Evolutionary conservation across 1,139 yeast species (phyloP).

Genomic region (Suhomyces ambrosiae): DNA sequence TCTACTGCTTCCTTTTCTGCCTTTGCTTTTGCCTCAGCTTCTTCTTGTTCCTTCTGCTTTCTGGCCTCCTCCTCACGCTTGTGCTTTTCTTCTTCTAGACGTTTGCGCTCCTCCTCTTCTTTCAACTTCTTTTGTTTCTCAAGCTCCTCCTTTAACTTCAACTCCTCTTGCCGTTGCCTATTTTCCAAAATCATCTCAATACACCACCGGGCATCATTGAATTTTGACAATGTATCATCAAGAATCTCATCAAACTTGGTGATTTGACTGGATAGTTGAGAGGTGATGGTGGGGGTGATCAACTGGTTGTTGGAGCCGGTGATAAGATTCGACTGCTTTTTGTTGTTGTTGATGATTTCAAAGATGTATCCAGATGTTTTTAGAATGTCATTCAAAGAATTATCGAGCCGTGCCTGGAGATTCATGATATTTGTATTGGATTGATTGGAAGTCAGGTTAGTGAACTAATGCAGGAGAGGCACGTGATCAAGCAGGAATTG

Average conservation of each 20-base stretch:
- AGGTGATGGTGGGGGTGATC: conserved; percentile 43
- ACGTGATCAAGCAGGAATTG: too few relatives aligned
- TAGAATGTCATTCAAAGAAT: conserved; percentile 44
- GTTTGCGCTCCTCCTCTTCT: conserved; percentile 24
- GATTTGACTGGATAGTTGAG: conserved; percentile 42
- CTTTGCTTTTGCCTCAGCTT: conserved; percentile 14
- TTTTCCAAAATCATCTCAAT: conserved; percentile 47
- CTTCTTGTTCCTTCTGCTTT: conserved; percentile 15
- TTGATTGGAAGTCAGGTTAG: not conserved
- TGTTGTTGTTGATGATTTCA: conserved; percentile 47
- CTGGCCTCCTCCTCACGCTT: conserved; percentile 16
- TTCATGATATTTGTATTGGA: conserved; percentile 35
- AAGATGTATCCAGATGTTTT: conserved; percentile 48
- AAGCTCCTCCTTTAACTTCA: conserved; percentile 41
- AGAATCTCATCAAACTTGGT: conserved; percentile 44
- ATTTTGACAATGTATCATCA: conserved; percentile 46
- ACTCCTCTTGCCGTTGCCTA: conserved; percentile 46
- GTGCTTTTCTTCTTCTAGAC: conserved; percentile 21
- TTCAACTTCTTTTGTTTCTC: conserved; percentile 32
- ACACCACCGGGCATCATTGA: conserved; percentile 52
- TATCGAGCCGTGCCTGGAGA: conserved; percentile 43
- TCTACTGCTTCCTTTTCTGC: conserved; percentile 18
- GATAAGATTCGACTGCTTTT: conserved; percentile 44
- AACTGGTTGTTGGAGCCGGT: conserved; percentile 49
- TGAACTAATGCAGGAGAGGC: not conserved